phyloP scores from a whole-genome alignment of 768 basidiomycete genomes.

The Tulasnella sp. region DNA sequence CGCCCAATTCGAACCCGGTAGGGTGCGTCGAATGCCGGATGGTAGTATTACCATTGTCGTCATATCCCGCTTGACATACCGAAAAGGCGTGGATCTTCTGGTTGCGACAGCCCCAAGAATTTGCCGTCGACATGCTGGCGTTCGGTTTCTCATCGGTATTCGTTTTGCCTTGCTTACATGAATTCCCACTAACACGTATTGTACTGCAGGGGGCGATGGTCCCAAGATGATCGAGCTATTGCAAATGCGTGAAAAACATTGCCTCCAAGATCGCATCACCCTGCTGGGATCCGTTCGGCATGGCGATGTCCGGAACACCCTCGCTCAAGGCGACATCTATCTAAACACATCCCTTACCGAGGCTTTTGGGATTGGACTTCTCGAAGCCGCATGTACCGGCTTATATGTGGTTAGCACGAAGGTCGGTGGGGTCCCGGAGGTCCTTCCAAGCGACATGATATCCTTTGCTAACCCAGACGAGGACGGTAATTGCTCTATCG shows the following conservation, averaged over 20 bases:
- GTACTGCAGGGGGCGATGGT: slow-evolving; percentile 70
- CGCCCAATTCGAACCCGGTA: slow-evolving; percentile 66
- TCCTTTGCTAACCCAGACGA: slow-evolving; percentile 89
- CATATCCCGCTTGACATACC: slow-evolving; percentile 79
- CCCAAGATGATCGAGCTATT: slow-evolving; percentile 90
- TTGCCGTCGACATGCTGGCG: slow-evolving; percentile 71
- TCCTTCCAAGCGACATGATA: slow-evolving; percentile 88
- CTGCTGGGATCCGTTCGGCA: slow-evolving; percentile 72
- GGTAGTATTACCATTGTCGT: slow-evolving; percentile 75
- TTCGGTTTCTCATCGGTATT: slow-evolving; percentile 77
- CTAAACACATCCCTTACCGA: slow-evolving; percentile 94
- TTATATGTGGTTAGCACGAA: slow-evolving; percentile 88
- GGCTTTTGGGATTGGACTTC: slow-evolving; percentile 91
- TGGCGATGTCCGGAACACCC: slow-evolving; percentile 74
- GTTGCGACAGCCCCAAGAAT: slow-evolving; percentile 86
- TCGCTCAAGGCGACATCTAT: slow-evolving; percentile 77
- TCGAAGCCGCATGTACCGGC: slow-evolving; percentile 92
- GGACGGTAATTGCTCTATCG: slow-evolving; percentile 50
- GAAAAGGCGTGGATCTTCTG: slow-evolving; percentile 93
- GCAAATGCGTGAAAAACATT: slow-evolving; percentile 87
- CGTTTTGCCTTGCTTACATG: not conserved
- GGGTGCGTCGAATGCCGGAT: slow-evolving; percentile 34
- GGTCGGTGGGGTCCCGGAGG: slow-evolving; percentile 92
- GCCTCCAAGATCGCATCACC: slow-evolving; percentile 83
- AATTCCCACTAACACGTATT: not conserved